Evolutionary conservation across 192 early-diverging fungal species (phyloP).

Genomic region (Podila verticillata): DNA sequence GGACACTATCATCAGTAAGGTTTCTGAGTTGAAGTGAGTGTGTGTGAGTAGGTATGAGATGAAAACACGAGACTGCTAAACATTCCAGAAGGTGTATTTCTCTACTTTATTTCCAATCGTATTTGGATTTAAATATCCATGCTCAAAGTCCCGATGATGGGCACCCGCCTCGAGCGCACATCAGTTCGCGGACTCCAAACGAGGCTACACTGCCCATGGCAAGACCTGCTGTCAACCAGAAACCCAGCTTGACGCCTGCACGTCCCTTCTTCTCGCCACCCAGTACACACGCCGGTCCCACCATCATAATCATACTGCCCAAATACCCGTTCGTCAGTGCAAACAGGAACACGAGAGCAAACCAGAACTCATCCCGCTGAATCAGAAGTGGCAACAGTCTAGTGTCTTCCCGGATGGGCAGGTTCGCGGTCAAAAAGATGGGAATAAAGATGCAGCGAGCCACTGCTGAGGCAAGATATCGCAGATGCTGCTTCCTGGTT

Average conservation of each 20-base stretch:
- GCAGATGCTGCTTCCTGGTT: slow-evolving; percentile 49
- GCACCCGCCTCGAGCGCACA: slow-evolving; percentile 42
- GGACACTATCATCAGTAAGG: background rate
- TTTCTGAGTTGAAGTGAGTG: background rate
- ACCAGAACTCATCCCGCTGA: slow-evolving; percentile 58
- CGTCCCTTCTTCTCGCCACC: slow-evolving; percentile 61
- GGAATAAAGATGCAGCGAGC: slow-evolving; percentile 70
- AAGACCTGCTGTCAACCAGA: slow-evolving; percentile 71
- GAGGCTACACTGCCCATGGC: slow-evolving; percentile 71
- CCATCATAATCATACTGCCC: slow-evolving; percentile 71
- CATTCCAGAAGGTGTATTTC: too few species aligned
- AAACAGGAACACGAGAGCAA: slow-evolving; percentile 64
- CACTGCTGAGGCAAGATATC: slow-evolving; percentile 57
- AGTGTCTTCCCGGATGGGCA: slow-evolving; percentile 53
- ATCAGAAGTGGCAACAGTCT: slow-evolving; percentile 55
- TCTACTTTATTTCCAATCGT: too few species aligned
- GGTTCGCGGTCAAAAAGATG: slow-evolving; percentile 74
- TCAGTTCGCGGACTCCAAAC: slow-evolving; percentile 58
- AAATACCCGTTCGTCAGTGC: slow-evolving; percentile 75
- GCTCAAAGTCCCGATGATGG: background rate
- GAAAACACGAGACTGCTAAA: too few species aligned
- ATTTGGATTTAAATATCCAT: background rate
- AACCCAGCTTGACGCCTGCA: slow-evolving; percentile 73
- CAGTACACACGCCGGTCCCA: slow-evolving; percentile 52
- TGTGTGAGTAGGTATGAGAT: background rate